A percentile compares a stretch with the other conserved stretches of the same genome.
phyloP scores from a whole-genome alignment of 192 early-diverging fungal species.

The Mortierella alpina region DNA sequence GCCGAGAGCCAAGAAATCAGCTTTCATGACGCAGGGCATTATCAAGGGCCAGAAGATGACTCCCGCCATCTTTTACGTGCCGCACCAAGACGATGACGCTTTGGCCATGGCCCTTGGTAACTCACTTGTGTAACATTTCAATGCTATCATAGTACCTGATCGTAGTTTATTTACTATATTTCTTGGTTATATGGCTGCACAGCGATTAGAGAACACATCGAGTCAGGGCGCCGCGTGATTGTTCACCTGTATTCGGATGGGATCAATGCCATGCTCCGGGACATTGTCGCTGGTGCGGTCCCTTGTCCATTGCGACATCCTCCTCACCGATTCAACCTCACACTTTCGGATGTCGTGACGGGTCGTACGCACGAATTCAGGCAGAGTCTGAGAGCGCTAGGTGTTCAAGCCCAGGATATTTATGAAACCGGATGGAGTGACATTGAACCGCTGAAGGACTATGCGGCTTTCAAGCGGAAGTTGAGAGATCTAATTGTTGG shows the following conservation, averaged over 20 bases:
- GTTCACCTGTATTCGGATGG: conserved; percentile 49
- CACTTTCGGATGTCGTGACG: conserved; percentile 37
- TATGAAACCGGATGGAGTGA: conserved; percentile 49
- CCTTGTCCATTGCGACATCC: conserved; percentile 13
- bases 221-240: conserved; percentile 31
- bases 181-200: background rate
- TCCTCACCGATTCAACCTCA: conserved; percentile 20
- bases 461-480: conserved; percentile 14
- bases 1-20: background rate
- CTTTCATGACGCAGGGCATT: too few species aligned
- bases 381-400: conserved; percentile 17
- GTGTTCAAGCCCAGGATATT: conserved; percentile 32
- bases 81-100: conserved; percentile 47
- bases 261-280: conserved; percentile 32
- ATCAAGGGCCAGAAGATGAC: conserved; percentile 13
- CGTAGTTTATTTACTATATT: background rate
- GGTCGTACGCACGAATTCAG: conserved; percentile 48
- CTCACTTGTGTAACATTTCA: background rate
- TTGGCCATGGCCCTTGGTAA: conserved; percentile 49
- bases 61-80: conserved; percentile 40
- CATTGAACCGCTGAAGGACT: conserved; percentile 33
- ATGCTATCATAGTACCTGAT: background rate
- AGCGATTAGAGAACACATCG: conserved; percentile 44
- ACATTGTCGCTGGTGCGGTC: conserved; percentile 28
- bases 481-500: conserved; percentile 17